Conservation (phyloP, 192 early-diverging fungal genomes). For the Martensiomyces pterosporus region DNA sequence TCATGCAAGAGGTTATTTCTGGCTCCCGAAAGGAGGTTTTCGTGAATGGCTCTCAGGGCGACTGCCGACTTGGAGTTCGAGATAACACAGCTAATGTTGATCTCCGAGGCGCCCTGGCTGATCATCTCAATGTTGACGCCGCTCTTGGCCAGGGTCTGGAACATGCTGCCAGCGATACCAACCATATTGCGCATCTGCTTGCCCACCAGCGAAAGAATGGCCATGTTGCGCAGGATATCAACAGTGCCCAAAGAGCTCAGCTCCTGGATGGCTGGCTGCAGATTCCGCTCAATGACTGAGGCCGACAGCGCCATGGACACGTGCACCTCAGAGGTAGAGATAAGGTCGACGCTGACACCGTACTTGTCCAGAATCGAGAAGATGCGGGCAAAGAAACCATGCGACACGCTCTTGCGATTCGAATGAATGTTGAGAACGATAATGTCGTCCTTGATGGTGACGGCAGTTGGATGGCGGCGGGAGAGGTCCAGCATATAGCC, state of each 20-base stretch:
- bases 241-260: conserved; percentile 76
- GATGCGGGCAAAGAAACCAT: conserved; percentile 97
- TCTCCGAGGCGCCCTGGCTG: conserved; percentile 95
- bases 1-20: conserved; percentile 42
- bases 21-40: conserved; percentile 55
- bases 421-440: conserved; percentile 96
- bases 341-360: conserved; percentile 92
- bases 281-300: conserved; percentile 60
- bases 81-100: conserved; percentile 98
- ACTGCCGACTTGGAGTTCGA: conserved; percentile 61
- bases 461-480: conserved; percentile 86
- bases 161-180: conserved; percentile 92
- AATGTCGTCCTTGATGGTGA: conserved; percentile 98
- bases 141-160: conserved; percentile 78
- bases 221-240: conserved; percentile 82
- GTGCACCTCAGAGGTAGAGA: conserved; percentile 90
- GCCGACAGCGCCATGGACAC: conserved; percentile 80
- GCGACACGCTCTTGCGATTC: conserved; percentile 90
- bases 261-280: conserved; percentile 76
- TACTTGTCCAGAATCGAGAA: conserved; percentile 86
- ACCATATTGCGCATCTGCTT: conserved; percentile 97
- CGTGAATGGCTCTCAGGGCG: conserved; percentile 90
- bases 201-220: conserved; percentile 94
- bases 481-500: conserved; percentile 71
- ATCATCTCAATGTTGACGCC: conserved; percentile 99